Evolutionary conservation across 2,329 filamentous ascomycete species (phyloP).

Genomic region (Leptosphaerulina australis): DNA sequence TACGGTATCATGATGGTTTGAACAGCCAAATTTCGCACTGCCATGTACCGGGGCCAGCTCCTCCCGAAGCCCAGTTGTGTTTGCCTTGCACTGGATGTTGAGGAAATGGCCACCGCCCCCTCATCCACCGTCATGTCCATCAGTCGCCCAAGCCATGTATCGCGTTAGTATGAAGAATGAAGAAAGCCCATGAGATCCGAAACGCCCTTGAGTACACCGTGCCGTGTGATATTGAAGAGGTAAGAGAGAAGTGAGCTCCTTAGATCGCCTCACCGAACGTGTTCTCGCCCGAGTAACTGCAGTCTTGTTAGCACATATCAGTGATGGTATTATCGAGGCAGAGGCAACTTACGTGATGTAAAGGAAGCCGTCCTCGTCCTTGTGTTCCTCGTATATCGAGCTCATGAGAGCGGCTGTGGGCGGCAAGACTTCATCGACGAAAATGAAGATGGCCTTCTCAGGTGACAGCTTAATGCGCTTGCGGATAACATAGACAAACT

Average conservation of each 20-base stretch:
- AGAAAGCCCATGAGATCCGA: constrained; percentile 35
- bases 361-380: constrained; percentile 85
- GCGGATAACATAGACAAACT: constrained; percentile 99
- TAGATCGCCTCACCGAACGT: constrained; percentile 74
- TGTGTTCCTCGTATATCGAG: constrained; percentile 99
- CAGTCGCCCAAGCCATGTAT: constrained; percentile 26
- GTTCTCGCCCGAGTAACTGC: constrained; percentile 95
- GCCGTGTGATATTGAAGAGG: constrained; percentile 29
- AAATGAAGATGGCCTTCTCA: constrained; percentile 99
- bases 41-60: background rate
- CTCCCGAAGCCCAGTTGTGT: background rate
- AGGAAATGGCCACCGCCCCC: constrained; percentile 11
- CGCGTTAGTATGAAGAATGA: constrained; percentile 28
- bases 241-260: constrained; percentile 23
- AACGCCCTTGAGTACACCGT: constrained; percentile 39
- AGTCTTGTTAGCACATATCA: constrained; percentile 28
- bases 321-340: background rate
- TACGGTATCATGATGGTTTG: background rate
- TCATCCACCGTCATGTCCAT: constrained; percentile 22
- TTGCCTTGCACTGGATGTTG: constrained; percentile 18
- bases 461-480: constrained; percentile 99
- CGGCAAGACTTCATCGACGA: constrained; percentile 96
- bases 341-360: constrained; percentile 82
- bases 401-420: constrained; percentile 98
- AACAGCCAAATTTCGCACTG: background rate